These are phyloP conservation scores for Blastobotrys elegans DNA, from an alignment of 1,139 yeast genomes.

Conservation along the genomic window DNA sequence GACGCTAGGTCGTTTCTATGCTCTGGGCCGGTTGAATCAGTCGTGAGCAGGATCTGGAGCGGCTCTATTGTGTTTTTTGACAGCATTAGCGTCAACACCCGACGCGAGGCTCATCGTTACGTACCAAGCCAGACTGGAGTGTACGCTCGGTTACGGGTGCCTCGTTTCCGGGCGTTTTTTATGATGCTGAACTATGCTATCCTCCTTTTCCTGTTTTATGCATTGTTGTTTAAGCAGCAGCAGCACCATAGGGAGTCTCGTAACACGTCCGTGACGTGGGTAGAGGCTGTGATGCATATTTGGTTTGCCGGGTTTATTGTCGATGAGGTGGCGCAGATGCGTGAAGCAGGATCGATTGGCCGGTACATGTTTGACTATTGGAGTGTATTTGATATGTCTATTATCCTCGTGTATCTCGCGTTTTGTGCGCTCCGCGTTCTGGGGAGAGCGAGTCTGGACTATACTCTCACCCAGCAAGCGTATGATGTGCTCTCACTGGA, in stretches of 20 bases:
- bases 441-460: constrained; percentile 19
- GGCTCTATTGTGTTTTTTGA: constrained; percentile 35
- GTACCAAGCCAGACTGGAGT: constrained; percentile 14
- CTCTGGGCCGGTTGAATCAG: constrained; percentile 27
- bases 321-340: constrained; percentile 32
- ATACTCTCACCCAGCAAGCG: constrained; percentile 23
- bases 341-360: constrained; percentile 30
- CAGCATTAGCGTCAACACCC: constrained; percentile 26
- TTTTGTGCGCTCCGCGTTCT: constrained; percentile 25
- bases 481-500: constrained; percentile 33
- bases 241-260: background rate
- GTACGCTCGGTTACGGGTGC: constrained; percentile 33
- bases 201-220: constrained; percentile 28
- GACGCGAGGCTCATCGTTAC: constrained; percentile 23
- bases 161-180: constrained; percentile 30
- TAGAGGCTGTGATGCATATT: constrained; percentile 29
- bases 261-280: constrained; percentile 14
- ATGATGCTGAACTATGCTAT: constrained; percentile 32
- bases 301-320: constrained; percentile 34
- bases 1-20: constrained; percentile 28
- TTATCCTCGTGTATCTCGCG: constrained; percentile 26
- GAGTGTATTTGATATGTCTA: constrained; percentile 30
- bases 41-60: constrained; percentile 31
- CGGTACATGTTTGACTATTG: constrained; percentile 32
- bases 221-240: constrained; percentile 22